Percentiles rank a stretch among this genome's conserved stretches.
Evolutionary conservation across 2,329 filamentous ascomycete genomes (phyloP).

Genomic region (Aspergillus candidus): DNA sequence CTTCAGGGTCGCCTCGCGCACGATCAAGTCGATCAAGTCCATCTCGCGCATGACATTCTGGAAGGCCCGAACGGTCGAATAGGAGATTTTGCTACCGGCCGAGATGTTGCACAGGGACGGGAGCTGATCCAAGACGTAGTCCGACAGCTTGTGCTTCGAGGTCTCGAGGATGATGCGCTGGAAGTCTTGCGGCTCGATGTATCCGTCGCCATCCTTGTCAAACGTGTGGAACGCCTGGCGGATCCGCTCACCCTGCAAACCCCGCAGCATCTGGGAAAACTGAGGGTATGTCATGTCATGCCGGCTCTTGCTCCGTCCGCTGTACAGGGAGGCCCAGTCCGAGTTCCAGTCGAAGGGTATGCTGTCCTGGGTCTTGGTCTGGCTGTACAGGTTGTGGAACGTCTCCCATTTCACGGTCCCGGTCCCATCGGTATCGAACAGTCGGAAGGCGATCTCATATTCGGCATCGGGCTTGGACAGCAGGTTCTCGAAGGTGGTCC

Average conservation of each 20-base stretch:
- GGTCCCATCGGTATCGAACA: constrained; percentile 81
- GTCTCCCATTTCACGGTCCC: constrained; percentile 86
- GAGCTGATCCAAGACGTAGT: constrained; percentile 87
- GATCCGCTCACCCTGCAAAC: constrained; percentile 90
- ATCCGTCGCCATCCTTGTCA: constrained; percentile 87
- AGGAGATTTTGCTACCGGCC: constrained; percentile 85
- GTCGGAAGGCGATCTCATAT: constrained; percentile 95
- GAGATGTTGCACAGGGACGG: constrained; percentile 93
- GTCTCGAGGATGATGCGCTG: constrained; percentile 94
- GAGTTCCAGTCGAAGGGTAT: constrained; percentile 97
- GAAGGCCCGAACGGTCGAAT: constrained; percentile 94
- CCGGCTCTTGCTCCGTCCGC: constrained; percentile 77
- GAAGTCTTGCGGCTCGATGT: constrained; percentile 92
- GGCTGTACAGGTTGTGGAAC: constrained; percentile 77
- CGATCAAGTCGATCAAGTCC: constrained; percentile 91
- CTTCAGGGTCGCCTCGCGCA: constrained; percentile 77
- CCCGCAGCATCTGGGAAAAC: constrained; percentile 96
- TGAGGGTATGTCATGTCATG: constrained; percentile 92
- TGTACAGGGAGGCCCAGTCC: constrained; percentile 92
- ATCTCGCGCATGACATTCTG: constrained; percentile 97
- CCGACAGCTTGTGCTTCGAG: constrained; percentile 90
- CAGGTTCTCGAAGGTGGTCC: constrained; percentile 89
- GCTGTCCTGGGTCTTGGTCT: constrained; percentile 76
- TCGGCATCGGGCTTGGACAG: constrained; percentile 92
- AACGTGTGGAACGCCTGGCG: constrained; percentile 90